Percentiles rank a stretch among this genome's conserved stretches.
Evolutionary conservation across 331 rosid species (phyloP).

Genomic region (Prunus yedoensis): DNA sequence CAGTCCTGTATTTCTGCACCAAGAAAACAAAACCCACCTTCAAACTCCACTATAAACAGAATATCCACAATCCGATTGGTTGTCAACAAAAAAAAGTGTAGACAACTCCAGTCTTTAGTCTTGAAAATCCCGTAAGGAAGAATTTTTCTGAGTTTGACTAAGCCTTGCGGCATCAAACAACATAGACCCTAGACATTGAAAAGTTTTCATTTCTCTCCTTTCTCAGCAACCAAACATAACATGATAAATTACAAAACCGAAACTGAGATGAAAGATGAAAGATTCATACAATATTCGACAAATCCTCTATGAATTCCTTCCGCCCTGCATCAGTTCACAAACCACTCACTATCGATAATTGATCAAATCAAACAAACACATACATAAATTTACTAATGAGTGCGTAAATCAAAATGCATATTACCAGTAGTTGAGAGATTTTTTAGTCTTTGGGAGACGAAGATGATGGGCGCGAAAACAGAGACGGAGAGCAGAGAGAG

Average conservation of each 20-base stretch:
- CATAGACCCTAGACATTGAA: background rate
- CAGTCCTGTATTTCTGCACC: conserved; percentile 72
- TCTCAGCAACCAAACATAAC: conserved; percentile 22
- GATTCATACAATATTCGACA: conserved; percentile 71
- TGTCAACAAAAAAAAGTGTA: background rate
- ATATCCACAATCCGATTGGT: conserved; percentile 20
- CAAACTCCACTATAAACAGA: conserved; percentile 21
- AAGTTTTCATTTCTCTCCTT: conserved; percentile 10
- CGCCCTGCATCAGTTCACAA: conserved; percentile 52
- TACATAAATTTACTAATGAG: background rate
- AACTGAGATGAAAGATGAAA: conserved; percentile 25
- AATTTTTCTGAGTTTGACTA: background rate
- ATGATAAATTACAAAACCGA: background rate
- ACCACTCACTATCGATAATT: conserved; percentile 19
- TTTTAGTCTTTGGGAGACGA: conserved; percentile 58
- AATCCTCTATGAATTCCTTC: conserved; percentile 62
- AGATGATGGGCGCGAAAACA: conserved; percentile 75
- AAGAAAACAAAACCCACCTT: conserved; percentile 31
- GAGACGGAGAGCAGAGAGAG: conserved; percentile 77
- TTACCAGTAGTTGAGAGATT: conserved; percentile 49
- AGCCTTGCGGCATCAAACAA: background rate
- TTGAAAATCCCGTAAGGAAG: background rate
- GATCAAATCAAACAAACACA: conserved; percentile 2
- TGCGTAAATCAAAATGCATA: background rate
- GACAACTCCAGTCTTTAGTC: background rate